These are phyloP conservation scores for Orobanche coerulescens DNA, from an alignment of 257 asterid genomes.

Conservation along the genomic window DNA sequence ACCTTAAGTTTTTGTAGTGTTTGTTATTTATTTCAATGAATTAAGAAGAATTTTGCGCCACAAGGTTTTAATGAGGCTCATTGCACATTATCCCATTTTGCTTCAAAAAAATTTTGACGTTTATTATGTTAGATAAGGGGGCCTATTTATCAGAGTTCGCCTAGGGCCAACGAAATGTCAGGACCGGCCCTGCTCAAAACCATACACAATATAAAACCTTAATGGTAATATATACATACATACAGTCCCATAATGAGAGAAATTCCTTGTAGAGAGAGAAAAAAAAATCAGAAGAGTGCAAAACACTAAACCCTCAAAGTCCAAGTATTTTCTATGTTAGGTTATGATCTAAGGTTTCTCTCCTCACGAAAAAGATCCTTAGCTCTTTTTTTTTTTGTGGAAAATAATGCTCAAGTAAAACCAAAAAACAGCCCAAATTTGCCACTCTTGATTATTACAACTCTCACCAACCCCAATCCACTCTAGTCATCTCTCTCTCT, in stretches of 20 bases:
- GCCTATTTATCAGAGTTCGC: too few species aligned
- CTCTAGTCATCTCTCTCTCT: slow-evolving; percentile 12
- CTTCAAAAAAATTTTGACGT: too few species aligned
- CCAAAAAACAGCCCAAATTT: background rate
- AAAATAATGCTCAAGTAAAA: background rate
- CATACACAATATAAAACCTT: background rate
- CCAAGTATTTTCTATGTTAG: slow-evolving; percentile 35
- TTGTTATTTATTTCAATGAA: too few species aligned
- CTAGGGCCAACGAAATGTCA: too few species aligned
- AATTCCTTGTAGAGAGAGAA: background rate
- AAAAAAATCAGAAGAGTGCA: background rate
- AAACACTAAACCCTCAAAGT: slow-evolving; percentile 18
- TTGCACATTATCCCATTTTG: too few species aligned
- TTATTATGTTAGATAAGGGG: too few species aligned
- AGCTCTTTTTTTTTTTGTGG: background rate
- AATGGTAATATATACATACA: background rate
- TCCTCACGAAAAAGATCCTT: slow-evolving; percentile 51
- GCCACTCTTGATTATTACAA: background rate
- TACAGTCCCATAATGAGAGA: background rate
- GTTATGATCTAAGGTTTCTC: slow-evolving; percentile 22
- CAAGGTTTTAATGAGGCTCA: too few species aligned
- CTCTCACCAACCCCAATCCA: slow-evolving; percentile 24
- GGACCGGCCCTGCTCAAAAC: too few species aligned
- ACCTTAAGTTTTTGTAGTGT: too few species aligned
- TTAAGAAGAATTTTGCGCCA: too few species aligned